These are phyloP conservation scores for Fomitopsis serialis DNA, from an alignment of 768 basidiomycete species.

Conservation along the genomic window DNA sequence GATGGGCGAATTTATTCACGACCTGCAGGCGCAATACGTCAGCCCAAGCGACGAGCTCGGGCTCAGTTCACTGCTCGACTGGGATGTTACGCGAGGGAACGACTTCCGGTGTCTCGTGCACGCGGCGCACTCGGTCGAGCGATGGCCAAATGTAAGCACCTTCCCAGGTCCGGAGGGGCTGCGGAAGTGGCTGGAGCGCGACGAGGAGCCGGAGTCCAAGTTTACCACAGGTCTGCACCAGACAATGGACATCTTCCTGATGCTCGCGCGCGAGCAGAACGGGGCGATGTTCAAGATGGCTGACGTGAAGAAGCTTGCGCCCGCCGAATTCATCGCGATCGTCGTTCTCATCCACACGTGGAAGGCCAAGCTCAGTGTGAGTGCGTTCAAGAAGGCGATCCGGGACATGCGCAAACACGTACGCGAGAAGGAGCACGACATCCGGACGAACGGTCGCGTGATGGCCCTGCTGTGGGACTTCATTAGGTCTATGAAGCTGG, in stretches of 20 bases:
- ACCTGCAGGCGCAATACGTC: conserved; percentile 43
- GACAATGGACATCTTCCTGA: conserved; percentile 43
- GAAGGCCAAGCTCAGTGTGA: conserved; percentile 32
- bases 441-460: conserved; percentile 59
- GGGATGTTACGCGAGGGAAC: conserved; percentile 31
- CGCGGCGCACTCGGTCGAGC: conserved; percentile 26
- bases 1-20: conserved; percentile 54
- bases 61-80: conserved; percentile 26
- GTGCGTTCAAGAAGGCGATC: conserved; percentile 40
- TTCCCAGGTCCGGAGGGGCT: conserved; percentile 10
- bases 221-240: conserved; percentile 31
- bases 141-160: conserved; percentile 14
- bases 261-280: conserved; percentile 33
- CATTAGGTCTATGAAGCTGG: conserved; percentile 23
- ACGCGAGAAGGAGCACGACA: conserved; percentile 52
- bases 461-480: conserved; percentile 51
- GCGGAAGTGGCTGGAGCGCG: conserved; percentile 21
- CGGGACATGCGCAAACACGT: conserved; percentile 49
- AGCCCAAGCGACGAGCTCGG: conserved; percentile 21
- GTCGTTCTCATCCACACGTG: conserved; percentile 48
- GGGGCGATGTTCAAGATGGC: conserved; percentile 32
- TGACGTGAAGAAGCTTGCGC: conserved; percentile 45
- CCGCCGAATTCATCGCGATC: conserved; percentile 62
- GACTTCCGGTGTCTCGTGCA: conserved; percentile 31
- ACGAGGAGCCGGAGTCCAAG: conserved; percentile 20